Evolutionary conservation across 345 rosid species (phyloP).

Genomic region (Gynandropsis gynandra): DNA sequence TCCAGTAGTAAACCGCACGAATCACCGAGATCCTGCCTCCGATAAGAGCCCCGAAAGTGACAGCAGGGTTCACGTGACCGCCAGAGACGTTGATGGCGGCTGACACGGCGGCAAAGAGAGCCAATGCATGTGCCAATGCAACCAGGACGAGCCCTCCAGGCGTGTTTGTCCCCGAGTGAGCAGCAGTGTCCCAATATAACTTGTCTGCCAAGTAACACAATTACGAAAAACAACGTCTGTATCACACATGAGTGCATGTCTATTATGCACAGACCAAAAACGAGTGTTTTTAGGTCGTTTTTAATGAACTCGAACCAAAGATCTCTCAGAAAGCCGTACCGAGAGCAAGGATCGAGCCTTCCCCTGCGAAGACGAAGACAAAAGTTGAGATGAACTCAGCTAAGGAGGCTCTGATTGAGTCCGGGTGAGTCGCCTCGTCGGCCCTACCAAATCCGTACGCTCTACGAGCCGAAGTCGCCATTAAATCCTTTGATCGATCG

Average conservation of each 20-base stretch:
- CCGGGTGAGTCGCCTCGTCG: constrained; percentile 32
- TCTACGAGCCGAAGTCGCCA: constrained; percentile 29
- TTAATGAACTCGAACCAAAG: not conserved
- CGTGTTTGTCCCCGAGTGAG: constrained; percentile 29
- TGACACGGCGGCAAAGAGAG: constrained; percentile 49
- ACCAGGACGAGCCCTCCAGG: constrained; percentile 39
- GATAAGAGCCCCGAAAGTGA: constrained; percentile 55
- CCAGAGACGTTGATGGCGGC: constrained; percentile 59
- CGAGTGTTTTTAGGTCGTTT: not conserved
- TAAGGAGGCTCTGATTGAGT: constrained; percentile 41
- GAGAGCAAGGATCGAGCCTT: constrained; percentile 71
- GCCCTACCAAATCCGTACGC: constrained; percentile 29
- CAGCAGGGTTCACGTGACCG: constrained; percentile 79
- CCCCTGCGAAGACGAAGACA: constrained; percentile 71
- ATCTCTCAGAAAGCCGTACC: constrained; percentile 8
- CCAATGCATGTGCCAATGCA: constrained; percentile 67
- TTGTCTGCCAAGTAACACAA: constrained; percentile 34
- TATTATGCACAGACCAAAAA: not conserved
- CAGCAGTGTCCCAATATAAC: constrained; percentile 32
- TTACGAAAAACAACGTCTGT: not conserved
- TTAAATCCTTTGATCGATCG: not conserved
- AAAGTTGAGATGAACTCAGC: constrained; percentile 68
- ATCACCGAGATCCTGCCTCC: constrained; percentile 61
- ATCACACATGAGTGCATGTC: constrained; percentile 18
- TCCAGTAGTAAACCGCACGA: constrained; percentile 57